Conservation (phyloP, 192 early-diverging fungal species). For the Coemansia sp. region DNA sequence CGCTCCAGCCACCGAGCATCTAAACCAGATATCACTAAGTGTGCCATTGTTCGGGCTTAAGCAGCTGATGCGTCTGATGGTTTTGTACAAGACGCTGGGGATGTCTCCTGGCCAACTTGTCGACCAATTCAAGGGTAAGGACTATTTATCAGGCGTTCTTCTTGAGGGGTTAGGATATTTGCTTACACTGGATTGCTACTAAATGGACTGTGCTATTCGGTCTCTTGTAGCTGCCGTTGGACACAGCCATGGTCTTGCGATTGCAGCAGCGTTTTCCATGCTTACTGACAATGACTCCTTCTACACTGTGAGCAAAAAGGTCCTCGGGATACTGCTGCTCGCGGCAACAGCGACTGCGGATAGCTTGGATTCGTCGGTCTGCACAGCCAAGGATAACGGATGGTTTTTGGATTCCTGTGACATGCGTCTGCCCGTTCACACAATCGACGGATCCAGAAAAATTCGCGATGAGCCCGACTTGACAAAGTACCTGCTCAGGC, state of each 20-base stretch:
- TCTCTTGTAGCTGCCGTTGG: constrained; percentile 58
- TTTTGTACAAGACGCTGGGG: constrained; percentile 63
- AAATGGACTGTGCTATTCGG: background rate
- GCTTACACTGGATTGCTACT: no score
- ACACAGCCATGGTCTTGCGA: constrained; percentile 88
- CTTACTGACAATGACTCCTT: constrained; percentile 79
- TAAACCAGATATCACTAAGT: constrained; percentile 68
- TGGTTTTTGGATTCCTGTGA: constrained; percentile 61
- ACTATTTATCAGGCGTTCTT: background rate
- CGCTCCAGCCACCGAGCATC: constrained; percentile 68
- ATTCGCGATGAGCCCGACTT: constrained; percentile 57
- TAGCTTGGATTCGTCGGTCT: constrained; percentile 50
- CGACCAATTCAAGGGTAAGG: constrained; percentile 35
- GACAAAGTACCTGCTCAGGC: constrained; percentile 63
- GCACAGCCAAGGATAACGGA: constrained; percentile 62
- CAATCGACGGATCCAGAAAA: constrained; percentile 74
- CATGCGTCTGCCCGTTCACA: constrained; percentile 72
- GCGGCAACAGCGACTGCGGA: constrained; percentile 48
- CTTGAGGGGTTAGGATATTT: background rate
- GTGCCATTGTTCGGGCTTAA: constrained; percentile 84
- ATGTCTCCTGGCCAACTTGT: constrained; percentile 51
- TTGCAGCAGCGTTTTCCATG: constrained; percentile 78
- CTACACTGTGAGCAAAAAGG: constrained; percentile 70
- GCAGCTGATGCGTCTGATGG: constrained; percentile 81
- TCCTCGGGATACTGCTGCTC: constrained; percentile 79